Percentiles rank a stretch among this genome's conserved stretches.
Conservation (phyloP, 495 filamentous ascomycete species). For the Talaromyces liani region DNA sequence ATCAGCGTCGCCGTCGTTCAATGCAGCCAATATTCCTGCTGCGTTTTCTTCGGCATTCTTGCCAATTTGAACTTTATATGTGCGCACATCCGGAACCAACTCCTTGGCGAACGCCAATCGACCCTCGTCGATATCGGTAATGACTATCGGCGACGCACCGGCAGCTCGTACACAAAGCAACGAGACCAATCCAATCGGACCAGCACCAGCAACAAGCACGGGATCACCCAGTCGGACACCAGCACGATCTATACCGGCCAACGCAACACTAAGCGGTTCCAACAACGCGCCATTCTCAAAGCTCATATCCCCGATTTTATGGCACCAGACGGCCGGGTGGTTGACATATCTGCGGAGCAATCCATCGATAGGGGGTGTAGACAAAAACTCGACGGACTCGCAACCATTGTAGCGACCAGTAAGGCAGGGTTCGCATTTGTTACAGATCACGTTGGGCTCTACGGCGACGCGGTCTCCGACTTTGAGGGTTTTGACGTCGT, state of each 20-base stretch:
- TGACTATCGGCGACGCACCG: conserved; percentile 77
- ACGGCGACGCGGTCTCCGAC: conserved; percentile 83
- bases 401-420: conserved; percentile 92
- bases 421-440: conserved; percentile 79
- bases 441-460: conserved; percentile 87
- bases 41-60: conserved; percentile 64
- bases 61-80: conserved; percentile 65
- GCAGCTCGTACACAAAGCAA: conserved; percentile 75
- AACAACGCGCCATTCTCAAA: conserved; percentile 83
- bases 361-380: conserved; percentile 83
- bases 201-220: conserved; percentile 79
- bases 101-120: conserved; percentile 75
- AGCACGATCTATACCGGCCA: conserved; percentile 76
- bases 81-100: conserved; percentile 63
- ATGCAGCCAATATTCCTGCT: conserved; percentile 49
- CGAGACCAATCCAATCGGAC: conserved; percentile 83
- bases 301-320: conserved; percentile 84
- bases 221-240: conserved; percentile 74
- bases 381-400: conserved; percentile 74
- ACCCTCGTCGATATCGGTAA: conserved; percentile 88
- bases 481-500: conserved; percentile 63
- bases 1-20: conserved; percentile 35
- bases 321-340: conserved; percentile 85
- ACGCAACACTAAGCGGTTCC: conserved; percentile 78
- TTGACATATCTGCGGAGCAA: conserved; percentile 87